Percentiles rank a stretch among this genome's conserved stretches.
These are phyloP conservation scores for Pichia sp. DNA, from an alignment of 1,139 yeast species.

Conservation along the genomic window DNA sequence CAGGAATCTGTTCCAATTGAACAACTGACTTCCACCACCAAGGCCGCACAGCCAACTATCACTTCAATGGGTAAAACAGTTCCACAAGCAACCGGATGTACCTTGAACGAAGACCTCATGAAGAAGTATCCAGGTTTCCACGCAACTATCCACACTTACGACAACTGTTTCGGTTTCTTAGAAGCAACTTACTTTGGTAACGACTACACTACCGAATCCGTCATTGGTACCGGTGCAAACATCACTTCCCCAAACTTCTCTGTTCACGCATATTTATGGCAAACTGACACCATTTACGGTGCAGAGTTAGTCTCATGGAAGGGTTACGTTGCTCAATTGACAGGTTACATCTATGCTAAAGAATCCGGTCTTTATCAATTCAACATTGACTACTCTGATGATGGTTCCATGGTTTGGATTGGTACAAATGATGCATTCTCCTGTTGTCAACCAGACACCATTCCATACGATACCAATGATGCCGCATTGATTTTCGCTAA, in stretches of 20 bases:
- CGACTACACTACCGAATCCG: constrained; percentile 7
- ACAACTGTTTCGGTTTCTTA: constrained; percentile 4
- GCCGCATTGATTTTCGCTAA: constrained; percentile 6
- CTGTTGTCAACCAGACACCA: constrained; percentile 12
- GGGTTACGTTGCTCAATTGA: constrained; percentile 14
- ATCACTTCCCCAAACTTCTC: constrained; percentile 12
- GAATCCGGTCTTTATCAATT: constrained; percentile 15
- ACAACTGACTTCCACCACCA: not conserved
- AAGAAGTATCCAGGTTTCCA: constrained; percentile 9
- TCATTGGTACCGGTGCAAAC: constrained; percentile 7
- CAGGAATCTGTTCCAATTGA: constrained; percentile 3
- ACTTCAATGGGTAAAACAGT: constrained; percentile 5
- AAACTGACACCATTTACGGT: constrained; percentile 7
- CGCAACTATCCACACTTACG: constrained; percentile 7
- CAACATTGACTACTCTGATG: constrained; percentile 9
- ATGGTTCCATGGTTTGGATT: constrained; percentile 14
- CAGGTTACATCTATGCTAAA: constrained; percentile 18
- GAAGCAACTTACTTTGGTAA: constrained; percentile 10
- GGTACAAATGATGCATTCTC: constrained; percentile 12
- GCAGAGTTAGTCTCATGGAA: constrained; percentile 9
- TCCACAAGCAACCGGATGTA: constrained; percentile 7
- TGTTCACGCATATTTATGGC: constrained; percentile 4
- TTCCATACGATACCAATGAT: constrained; percentile 7
- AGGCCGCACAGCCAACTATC: not conserved
- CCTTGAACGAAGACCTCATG: constrained; percentile 1